phyloP scores from a whole-genome alignment of 306 rosid genomes.

The Rosa rugosa region DNA sequence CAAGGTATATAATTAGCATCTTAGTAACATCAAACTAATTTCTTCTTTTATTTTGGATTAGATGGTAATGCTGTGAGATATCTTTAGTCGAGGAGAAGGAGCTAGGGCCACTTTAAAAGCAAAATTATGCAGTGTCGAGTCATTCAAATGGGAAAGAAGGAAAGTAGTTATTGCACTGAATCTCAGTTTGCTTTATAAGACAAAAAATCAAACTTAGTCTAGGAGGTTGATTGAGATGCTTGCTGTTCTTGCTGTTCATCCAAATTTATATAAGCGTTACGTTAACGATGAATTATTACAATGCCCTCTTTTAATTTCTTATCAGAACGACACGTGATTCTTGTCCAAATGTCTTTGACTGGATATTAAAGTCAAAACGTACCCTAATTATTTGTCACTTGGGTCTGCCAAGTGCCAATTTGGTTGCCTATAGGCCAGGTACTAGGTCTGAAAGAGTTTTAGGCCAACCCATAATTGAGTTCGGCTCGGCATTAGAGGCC shows the following conservation, averaged over 20 bases:
- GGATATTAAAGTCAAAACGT: slow-evolving; percentile 1
- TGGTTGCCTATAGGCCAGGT: background rate
- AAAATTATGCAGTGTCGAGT: slow-evolving; percentile 9
- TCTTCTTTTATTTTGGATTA: background rate
- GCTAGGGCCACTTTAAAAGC: slow-evolving; percentile 1
- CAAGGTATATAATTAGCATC: background rate
- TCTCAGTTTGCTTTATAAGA: slow-evolving; percentile 20
- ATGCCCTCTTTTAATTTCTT: background rate
- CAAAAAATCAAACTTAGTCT: slow-evolving; percentile 1
- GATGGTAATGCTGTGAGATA: background rate
- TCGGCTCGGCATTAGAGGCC: background rate
- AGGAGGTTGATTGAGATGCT: background rate
- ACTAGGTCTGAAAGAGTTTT: background rate
- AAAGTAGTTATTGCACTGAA: slow-evolving; percentile 5
- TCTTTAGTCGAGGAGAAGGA: background rate
- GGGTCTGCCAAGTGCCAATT: background rate
- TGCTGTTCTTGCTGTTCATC: background rate
- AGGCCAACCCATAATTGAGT: background rate
- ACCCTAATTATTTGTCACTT: background rate
- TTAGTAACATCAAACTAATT: slow-evolving; percentile 1
- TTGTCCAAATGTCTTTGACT: slow-evolving; percentile 6
- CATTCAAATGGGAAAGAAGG: background rate
- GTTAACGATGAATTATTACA: slow-evolving; percentile 5
- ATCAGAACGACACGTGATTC: slow-evolving; percentile 12
- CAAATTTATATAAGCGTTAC: background rate